Percentiles rank a stretch among this genome's conserved stretches.
phyloP scores from a whole-genome alignment of 345 rosid species.

The Eucalyptus victrix region DNA sequence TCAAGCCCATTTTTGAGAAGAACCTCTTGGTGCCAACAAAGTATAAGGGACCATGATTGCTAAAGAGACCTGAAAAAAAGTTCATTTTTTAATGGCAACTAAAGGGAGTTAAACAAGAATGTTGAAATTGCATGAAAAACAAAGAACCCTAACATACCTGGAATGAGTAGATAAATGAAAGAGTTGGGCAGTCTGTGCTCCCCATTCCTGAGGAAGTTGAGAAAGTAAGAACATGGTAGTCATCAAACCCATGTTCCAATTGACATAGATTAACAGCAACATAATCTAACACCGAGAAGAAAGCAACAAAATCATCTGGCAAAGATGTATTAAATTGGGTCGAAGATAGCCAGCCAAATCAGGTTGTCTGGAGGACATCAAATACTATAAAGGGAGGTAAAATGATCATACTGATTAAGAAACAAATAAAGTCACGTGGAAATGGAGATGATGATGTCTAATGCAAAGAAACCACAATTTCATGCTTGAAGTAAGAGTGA shows the following conservation, averaged over 20 bases:
- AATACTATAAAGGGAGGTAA: background rate
- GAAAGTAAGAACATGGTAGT: background rate
- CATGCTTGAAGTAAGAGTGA: background rate
- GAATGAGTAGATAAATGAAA: slow-evolving; percentile 56
- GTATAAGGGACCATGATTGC: slow-evolving; percentile 64
- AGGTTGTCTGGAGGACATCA: background rate
- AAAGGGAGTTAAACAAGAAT: background rate
- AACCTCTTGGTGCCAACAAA: slow-evolving; percentile 51
- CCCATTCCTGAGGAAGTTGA: slow-evolving; percentile 29
- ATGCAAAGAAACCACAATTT: background rate
- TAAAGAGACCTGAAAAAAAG: slow-evolving; percentile 42
- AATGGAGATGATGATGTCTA: background rate
- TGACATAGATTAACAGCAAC: background rate
- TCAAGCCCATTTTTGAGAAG: slow-evolving; percentile 62
- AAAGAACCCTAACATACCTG: slow-evolving; percentile 18
- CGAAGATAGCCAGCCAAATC: background rate
- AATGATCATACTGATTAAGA: background rate
- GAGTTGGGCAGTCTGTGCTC: slow-evolving; percentile 46
- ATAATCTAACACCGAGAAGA: background rate
- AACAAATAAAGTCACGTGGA: background rate
- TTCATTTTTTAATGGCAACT: background rate
- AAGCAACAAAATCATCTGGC: background rate
- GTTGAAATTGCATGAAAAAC: background rate
- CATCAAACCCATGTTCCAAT: background rate
- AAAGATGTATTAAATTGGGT: background rate